phyloP scores from a whole-genome alignment of 768 basidiomycete species.

The Pleurotus sapidus region DNA sequence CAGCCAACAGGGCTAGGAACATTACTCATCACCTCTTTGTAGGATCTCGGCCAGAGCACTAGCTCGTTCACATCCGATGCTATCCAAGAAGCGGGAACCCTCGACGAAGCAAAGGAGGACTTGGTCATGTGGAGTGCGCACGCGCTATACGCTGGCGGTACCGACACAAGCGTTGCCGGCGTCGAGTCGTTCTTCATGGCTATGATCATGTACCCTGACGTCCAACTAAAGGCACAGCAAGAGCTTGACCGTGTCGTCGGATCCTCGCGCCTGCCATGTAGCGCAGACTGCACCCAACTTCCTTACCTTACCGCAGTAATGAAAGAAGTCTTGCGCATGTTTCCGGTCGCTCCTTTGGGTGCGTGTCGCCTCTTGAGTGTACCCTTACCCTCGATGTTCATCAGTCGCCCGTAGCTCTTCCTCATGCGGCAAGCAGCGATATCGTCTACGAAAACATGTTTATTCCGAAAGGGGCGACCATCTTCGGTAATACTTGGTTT shows the following conservation, averaged over 20 bases:
- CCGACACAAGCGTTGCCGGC: constrained; percentile 8
- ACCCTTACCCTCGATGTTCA: neutral
- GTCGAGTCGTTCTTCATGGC: constrained; percentile 8
- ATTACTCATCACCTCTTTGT: neutral
- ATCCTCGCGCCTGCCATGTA: neutral
- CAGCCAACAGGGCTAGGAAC: too few species aligned
- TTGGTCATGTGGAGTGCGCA: neutral
- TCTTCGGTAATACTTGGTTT: neutral
- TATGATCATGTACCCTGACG: constrained; percentile 9
- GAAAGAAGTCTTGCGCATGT: constrained; percentile 10
- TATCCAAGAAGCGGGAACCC: neutral
- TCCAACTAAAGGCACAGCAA: constrained; percentile 12
- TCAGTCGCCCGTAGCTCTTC: neutral
- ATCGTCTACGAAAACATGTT: constrained; percentile 24
- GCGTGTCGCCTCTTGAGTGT: too few species aligned
- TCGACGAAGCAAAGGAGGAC: neutral
- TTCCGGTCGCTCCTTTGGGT: constrained; percentile 8
- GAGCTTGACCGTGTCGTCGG: constrained; percentile 20
- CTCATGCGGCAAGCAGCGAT: constrained; percentile 16
- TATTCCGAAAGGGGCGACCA: constrained; percentile 20
- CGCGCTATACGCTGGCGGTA: constrained; percentile 1
- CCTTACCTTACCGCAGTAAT: constrained; percentile 13
- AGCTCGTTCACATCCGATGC: neutral
- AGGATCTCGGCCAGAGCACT: neutral
- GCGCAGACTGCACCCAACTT: constrained; percentile 3